A percentile compares a stretch with the other conserved stretches of the same genome.
These are phyloP conservation scores for Pleoardoris graminearum DNA, from an alignment of 2,329 filamentous ascomycete genomes.

Conservation along the genomic window DNA sequence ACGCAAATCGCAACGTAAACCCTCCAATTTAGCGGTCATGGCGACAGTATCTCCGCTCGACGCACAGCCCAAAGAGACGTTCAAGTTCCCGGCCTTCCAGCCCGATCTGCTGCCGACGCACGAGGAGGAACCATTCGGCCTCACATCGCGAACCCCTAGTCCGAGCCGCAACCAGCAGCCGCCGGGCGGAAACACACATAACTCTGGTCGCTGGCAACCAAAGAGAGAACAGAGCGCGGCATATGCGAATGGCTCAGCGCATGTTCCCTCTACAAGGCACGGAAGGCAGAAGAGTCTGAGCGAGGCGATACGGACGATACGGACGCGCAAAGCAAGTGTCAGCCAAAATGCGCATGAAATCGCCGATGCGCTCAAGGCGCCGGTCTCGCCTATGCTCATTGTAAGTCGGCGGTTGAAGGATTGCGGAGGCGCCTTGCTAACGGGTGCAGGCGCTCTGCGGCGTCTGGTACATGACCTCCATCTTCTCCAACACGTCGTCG, in stretches of 20 bases:
- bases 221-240: conserved; percentile 57
- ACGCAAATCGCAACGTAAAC: conserved; percentile 12
- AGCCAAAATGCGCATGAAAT: conserved; percentile 93
- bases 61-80: conserved; percentile 40
- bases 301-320: conserved; percentile 83
- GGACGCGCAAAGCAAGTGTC: conserved; percentile 79
- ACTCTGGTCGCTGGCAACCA: conserved; percentile 63
- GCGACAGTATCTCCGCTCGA: conserved; percentile 33
- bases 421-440: conserved; percentile 27
- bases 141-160: conserved; percentile 39
- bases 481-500: conserved; percentile 94
- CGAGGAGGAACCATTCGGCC: conserved; percentile 41
- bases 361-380: conserved; percentile 85
- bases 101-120: conserved; percentile 47
- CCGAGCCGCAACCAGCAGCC: conserved; percentile 30
- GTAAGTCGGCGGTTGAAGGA: conserved; percentile 57
- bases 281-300: conserved; percentile 81
- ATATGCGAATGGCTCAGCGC: conserved; percentile 47
- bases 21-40: conserved; percentile 27
- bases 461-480: conserved; percentile 93
- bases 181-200: conserved; percentile 34
- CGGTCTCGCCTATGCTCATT: conserved; percentile 83
- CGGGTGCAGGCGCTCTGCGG: conserved; percentile 72
- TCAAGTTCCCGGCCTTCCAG: conserved; percentile 53
- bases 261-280: conserved; percentile 53